These are phyloP conservation scores for Yamadazyma pseudoaaseri DNA, from an alignment of 1,139 yeast genomes.

Conservation along the genomic window DNA sequence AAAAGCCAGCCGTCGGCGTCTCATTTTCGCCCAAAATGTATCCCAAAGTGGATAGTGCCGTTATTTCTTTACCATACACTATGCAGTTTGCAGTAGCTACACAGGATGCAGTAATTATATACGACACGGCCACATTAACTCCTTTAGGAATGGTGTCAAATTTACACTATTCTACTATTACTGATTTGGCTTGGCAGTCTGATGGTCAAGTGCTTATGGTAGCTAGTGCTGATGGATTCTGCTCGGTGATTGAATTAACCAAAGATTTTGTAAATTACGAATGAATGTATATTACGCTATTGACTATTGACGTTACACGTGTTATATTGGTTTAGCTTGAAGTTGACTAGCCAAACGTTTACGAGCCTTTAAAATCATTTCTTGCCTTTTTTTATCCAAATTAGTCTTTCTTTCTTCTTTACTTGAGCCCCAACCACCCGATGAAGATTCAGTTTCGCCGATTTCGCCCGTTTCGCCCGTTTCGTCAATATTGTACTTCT, in stretches of 20 bases:
- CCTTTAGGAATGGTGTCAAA: slow-evolving; percentile 79
- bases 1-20: slow-evolving; percentile 81
- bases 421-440: slow-evolving; percentile 17
- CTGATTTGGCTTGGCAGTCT: slow-evolving; percentile 82
- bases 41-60: slow-evolving; percentile 17
- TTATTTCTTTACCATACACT: slow-evolving; percentile 64
- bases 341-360: slow-evolving; percentile 39
- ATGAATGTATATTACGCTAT: no score
- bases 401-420: slow-evolving; percentile 19
- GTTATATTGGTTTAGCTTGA: slow-evolving; percentile 20
- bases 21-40: slow-evolving; percentile 72
- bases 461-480: slow-evolving; percentile 3
- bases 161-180: slow-evolving; percentile 82
- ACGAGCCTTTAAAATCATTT: slow-evolving; percentile 46
- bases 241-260: slow-evolving; percentile 51
- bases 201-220: slow-evolving; percentile 73
- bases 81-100: slow-evolving; percentile 93
- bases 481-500: slow-evolving; percentile 30
- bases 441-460: slow-evolving; percentile 5
- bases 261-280: no score
- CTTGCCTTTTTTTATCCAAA: slow-evolving; percentile 33
- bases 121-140: slow-evolving; percentile 66
- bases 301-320: no score
- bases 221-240: slow-evolving; percentile 94
- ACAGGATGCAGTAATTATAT: slow-evolving; percentile 78